Conservation (phyloP, 1,139 yeast species). For the Kurtzmaniella natalensis region DNA sequence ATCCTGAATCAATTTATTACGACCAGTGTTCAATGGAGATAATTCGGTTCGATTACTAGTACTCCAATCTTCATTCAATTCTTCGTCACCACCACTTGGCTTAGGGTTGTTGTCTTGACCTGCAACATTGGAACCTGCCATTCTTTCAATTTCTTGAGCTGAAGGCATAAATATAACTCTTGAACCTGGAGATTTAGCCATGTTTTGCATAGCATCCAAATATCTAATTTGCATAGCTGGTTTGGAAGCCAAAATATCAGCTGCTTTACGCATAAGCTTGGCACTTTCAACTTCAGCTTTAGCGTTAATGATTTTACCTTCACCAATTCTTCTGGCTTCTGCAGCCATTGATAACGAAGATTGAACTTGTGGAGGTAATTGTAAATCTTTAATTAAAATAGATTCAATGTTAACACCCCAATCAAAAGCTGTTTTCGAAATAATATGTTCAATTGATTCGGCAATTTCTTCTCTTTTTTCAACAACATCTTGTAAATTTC, state of each 20-base stretch:
- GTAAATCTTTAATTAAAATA: slow-evolving; percentile 65
- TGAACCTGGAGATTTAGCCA: slow-evolving; percentile 60
- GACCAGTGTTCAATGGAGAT: slow-evolving; percentile 8
- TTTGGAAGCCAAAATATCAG: slow-evolving; percentile 69
- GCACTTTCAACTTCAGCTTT: slow-evolving; percentile 76
- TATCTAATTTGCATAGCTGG: slow-evolving; percentile 80
- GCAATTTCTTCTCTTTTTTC: slow-evolving; percentile 76
- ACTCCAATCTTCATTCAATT: slow-evolving; percentile 20
- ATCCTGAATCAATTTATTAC: slow-evolving; percentile 12
- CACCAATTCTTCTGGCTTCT: slow-evolving; percentile 74
- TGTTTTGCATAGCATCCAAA: slow-evolving; percentile 73
- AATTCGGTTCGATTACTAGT: slow-evolving; percentile 9
- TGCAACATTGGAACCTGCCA: slow-evolving; percentile 23
- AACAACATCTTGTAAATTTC: slow-evolving; percentile 67
- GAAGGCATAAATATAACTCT: slow-evolving; percentile 76
- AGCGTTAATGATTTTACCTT: slow-evolving; percentile 71
- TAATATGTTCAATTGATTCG: slow-evolving; percentile 56
- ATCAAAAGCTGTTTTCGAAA: slow-evolving; percentile 57
- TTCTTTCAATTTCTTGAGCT: slow-evolving; percentile 37
- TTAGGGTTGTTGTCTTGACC: not conserved
- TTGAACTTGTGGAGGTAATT: slow-evolving; percentile 54
- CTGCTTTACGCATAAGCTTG: slow-evolving; percentile 74
- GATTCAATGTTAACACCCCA: slow-evolving; percentile 77
- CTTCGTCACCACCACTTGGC: slow-evolving; percentile 8
- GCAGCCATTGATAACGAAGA: slow-evolving; percentile 70